Conservation (phyloP, 257 asterid genomes). For the Nyctanthes arbortristis region DNA sequence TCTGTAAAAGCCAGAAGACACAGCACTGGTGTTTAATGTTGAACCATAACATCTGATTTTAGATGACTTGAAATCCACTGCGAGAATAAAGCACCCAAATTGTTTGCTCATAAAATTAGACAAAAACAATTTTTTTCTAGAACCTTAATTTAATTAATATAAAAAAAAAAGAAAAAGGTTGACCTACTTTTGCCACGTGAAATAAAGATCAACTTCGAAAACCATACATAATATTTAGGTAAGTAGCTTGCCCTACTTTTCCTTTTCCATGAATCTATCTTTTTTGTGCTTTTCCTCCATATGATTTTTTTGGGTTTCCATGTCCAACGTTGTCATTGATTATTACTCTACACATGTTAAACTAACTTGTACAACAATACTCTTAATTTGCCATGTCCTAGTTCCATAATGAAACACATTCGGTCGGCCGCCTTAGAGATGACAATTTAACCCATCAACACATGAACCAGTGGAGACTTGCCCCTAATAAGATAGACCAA, state of each 20-base stretch:
- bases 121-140: too few species aligned
- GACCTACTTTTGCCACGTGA: conserved; percentile 14
- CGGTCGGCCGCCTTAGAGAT: too few species aligned
- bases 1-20: too few species aligned
- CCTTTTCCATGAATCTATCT: background rate
- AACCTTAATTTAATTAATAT: too few species aligned
- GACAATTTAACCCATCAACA: too few species aligned
- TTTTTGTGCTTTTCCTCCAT: background rate
- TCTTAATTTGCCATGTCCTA: background rate
- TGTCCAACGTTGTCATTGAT: background rate
- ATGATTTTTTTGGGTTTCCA: background rate
- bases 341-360: background rate
- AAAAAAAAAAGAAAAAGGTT: too few species aligned
- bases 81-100: background rate
- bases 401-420: too few species aligned
- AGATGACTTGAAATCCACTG: background rate
- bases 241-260: conserved; percentile 9
- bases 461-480: too few species aligned
- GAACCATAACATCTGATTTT: background rate
- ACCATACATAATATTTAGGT: too few species aligned
- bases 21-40: too few species aligned
- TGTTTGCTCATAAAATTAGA: background rate
- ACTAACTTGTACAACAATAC: background rate
- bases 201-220: too few species aligned
- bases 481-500: too few species aligned